phyloP scores from a whole-genome alignment of 345 rosid genomes.

The Excoecaria agallocha region DNA sequence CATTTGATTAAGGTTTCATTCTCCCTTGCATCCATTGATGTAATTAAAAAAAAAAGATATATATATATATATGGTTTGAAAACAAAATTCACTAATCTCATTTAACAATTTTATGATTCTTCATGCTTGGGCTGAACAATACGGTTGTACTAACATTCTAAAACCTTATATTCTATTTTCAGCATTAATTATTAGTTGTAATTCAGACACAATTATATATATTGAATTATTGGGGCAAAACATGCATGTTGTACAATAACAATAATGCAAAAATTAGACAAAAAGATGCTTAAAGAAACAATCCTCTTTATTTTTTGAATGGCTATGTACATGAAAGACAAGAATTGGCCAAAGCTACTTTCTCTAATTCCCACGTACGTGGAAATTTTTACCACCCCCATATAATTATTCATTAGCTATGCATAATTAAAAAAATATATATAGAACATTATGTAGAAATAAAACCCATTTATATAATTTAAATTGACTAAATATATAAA shows the following conservation, averaged over 20 bases:
- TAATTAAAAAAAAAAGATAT: no score
- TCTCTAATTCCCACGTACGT: no score
- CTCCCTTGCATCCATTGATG: no score
- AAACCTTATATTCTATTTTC: not conserved
- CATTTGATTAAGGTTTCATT: no score
- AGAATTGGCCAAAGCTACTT: not conserved
- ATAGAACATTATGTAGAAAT: no score
- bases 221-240: not conserved
- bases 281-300: not conserved
- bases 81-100: not conserved
- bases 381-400: no score
- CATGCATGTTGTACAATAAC: not conserved
- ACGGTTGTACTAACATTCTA: not conserved
- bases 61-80: no score
- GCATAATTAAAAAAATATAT: no score
- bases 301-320: not conserved
- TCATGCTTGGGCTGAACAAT: not conserved
- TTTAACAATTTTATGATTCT: not conserved
- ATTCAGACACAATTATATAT: constrained; percentile 3
- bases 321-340: not conserved
- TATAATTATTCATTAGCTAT: no score
- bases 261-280: not conserved
- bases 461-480: no score
- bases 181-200: constrained; percentile 6
- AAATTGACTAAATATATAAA: no score